A percentile compares a stretch with the other conserved stretches of the same genome.
phyloP scores from a whole-genome alignment of 768 basidiomycete genomes.

The Mycena amicta region DNA sequence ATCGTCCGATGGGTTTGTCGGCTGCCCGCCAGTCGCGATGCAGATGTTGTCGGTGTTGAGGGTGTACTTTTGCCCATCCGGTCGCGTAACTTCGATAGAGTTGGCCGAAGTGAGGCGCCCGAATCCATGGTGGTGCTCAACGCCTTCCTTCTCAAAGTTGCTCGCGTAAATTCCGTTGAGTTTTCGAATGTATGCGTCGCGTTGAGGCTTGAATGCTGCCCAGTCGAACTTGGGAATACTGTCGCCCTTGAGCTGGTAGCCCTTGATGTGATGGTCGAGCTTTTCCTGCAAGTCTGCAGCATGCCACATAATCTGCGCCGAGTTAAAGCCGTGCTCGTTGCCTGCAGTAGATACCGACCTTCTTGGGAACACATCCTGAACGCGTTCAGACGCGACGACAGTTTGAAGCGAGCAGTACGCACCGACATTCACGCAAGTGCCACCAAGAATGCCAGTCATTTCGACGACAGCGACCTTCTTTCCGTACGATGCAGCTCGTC shows the following conservation, averaged over 20 bases:
- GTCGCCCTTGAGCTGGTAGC: constrained; percentile 70
- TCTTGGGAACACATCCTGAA: constrained; percentile 95
- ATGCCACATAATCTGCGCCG: constrained; percentile 97
- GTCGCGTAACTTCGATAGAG: constrained; percentile 70
- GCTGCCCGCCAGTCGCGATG: constrained; percentile 86
- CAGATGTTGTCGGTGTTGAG: constrained; percentile 78
- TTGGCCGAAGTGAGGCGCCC: constrained; percentile 72
- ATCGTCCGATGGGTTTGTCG: constrained; percentile 76
- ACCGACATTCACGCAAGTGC: constrained; percentile 99
- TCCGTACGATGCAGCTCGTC: constrained; percentile 89
- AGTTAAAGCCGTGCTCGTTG: constrained; percentile 3
- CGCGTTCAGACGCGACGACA: constrained; percentile 6
- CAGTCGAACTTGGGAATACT: constrained; percentile 75
- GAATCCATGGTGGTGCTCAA: constrained; percentile 83
- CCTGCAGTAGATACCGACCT: constrained; percentile 46
- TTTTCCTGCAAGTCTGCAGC: constrained; percentile 90
- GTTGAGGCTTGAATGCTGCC: constrained; percentile 87
- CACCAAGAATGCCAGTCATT: constrained; percentile 72
- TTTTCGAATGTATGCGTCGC: constrained; percentile 91
- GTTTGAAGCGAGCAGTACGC: constrained; percentile 32
- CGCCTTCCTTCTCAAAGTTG: constrained; percentile 85
- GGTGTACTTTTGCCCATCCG: constrained; percentile 70
- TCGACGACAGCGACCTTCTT: constrained; percentile 94
- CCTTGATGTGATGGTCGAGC: constrained; percentile 70
- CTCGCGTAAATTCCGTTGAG: constrained; percentile 90